A percentile compares a stretch with the other conserved stretches of the same genome.
These are phyloP conservation scores for Murraya paniculata DNA, from an alignment of 345 rosid genomes.

Conservation along the genomic window DNA sequence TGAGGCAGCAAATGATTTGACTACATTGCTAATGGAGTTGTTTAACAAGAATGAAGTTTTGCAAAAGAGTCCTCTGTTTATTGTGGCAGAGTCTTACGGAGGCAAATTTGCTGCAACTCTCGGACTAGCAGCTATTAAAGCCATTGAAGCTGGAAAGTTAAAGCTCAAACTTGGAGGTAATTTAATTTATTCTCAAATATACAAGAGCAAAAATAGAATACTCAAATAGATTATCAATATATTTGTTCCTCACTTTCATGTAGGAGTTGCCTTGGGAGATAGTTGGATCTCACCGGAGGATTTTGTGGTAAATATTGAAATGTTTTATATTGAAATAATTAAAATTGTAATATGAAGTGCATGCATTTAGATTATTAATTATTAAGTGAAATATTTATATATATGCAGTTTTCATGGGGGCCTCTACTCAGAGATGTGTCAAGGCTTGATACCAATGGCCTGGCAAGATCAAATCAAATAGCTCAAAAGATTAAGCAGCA, in stretches of 20 bases:
- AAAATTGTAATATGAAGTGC: neutral
- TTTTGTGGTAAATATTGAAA: conserved; percentile 54
- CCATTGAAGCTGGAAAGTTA: conserved; percentile 59
- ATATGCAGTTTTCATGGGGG: conserved; percentile 78
- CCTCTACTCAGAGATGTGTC: conserved; percentile 81
- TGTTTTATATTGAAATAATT: neutral
- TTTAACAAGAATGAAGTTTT: conserved; percentile 43
- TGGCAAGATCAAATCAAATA: conserved; percentile 33
- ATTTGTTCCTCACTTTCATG: neutral
- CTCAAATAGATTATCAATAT: neutral
- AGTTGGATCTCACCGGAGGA: conserved; percentile 97
- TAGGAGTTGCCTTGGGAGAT: conserved; percentile 80
- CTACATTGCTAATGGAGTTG: conserved; percentile 48
- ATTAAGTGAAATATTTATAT: neutral
- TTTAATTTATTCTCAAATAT: neutral
- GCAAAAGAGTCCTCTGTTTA: conserved; percentile 64
- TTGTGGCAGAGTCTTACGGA: conserved; percentile 93
- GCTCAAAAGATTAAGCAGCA: conserved; percentile 62
- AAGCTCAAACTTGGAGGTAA: conserved; percentile 79
- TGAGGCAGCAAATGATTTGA: conserved; percentile 85
- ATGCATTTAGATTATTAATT: neutral
- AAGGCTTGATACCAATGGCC: conserved; percentile 59
- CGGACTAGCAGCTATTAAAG: conserved; percentile 53
- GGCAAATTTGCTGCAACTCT: conserved; percentile 84
- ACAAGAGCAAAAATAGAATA: neutral